A percentile compares a stretch with the other conserved stretches of the same genome.
Conservation (phyloP, 345 rosid genomes). For the Luvunga scandens region DNA sequence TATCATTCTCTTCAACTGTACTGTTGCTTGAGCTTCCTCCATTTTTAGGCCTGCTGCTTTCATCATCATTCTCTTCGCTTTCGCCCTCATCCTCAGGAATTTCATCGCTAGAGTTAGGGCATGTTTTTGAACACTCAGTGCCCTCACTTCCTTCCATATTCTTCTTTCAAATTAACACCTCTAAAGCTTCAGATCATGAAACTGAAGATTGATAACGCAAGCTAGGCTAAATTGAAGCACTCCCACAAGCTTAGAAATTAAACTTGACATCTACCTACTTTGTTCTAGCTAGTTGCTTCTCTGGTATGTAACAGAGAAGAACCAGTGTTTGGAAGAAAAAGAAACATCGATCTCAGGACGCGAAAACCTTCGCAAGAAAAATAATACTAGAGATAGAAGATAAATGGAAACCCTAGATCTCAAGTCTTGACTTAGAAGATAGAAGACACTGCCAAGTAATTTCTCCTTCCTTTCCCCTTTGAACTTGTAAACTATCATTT, state of each 20-base stretch:
- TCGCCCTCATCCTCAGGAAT: conserved; percentile 25
- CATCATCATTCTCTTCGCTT: conserved; percentile 40
- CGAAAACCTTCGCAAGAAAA: background rate
- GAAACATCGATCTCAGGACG: conserved; percentile 13
- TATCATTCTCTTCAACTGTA: conserved; percentile 65
- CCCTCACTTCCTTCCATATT: conserved; percentile 25
- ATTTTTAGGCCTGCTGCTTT: conserved; percentile 30
- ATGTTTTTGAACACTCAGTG: conserved; percentile 34
- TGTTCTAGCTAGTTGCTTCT: too few relatives aligned
- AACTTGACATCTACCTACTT: too few relatives aligned
- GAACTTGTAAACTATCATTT: conserved; percentile 39
- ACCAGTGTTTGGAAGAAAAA: background rate
- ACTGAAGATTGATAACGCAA: background rate
- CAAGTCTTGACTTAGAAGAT: conserved; percentile 19
- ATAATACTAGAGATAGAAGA: background rate
- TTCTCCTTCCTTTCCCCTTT: conserved; percentile 20
- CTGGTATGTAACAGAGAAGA: conserved; percentile 5
- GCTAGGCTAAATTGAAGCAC: background rate
- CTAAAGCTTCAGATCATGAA: background rate
- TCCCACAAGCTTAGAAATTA: background rate
- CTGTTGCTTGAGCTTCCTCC: conserved; percentile 82
- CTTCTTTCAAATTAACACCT: background rate
- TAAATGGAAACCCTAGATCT: conserved; percentile 42
- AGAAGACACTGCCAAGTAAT: background rate
- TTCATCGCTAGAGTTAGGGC: conserved; percentile 8